A percentile compares a stretch with the other conserved stretches of the same genome.
phyloP scores from a whole-genome alignment of 305 asterid species.

The Fraxinus velutina region DNA sequence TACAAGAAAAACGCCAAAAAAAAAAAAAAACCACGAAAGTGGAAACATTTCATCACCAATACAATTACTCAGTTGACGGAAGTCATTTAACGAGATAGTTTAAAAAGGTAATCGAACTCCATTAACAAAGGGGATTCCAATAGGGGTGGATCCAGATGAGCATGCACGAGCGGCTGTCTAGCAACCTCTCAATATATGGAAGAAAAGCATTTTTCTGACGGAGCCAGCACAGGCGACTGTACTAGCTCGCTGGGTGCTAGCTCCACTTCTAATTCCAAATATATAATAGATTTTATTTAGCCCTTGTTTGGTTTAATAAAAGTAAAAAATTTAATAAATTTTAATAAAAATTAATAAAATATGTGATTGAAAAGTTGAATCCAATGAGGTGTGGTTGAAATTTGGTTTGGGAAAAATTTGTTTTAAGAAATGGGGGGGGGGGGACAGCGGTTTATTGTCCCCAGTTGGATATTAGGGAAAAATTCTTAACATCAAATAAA shows the following conservation, averaged over 20 bases:
- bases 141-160: not conserved
- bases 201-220: not conserved
- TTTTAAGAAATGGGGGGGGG: not conserved
- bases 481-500: not conserved
- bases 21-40: not conserved
- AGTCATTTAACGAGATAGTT: not conserved
- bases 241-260: not conserved
- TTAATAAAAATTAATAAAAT: not conserved
- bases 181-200: not conserved
- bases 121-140: not conserved
- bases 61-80: not conserved
- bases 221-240: not conserved
- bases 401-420: too few species aligned
- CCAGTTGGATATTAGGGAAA: not conserved
- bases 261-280: not conserved
- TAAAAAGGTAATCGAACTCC: not conserved
- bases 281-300: not conserved
- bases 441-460: not conserved
- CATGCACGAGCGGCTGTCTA: not conserved
- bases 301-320: not conserved
- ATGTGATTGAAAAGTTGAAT: not conserved
- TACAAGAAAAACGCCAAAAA: not conserved
- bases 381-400: not conserved
- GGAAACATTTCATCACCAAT: not conserved
- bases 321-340: not conserved